Conservation (phyloP, 2,329 filamentous ascomycete species). For the Pseudogymnoascus sp. region DNA sequence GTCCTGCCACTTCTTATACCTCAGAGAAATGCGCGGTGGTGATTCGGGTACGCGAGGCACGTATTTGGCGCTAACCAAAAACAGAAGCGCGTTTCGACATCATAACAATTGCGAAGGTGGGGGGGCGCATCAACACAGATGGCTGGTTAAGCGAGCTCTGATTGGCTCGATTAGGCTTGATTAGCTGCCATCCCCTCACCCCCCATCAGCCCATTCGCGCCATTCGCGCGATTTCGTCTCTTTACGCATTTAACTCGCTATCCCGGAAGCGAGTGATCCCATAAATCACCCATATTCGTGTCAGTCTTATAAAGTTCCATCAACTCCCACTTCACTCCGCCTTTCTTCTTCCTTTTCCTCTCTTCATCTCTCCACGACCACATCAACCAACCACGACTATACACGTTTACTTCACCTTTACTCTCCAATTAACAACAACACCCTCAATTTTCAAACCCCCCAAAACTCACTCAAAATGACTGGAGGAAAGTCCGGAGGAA, state of each 20-base stretch:
- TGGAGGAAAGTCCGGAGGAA: constrained; percentile 99
- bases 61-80: background rate
- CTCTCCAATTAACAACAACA: constrained; percentile 21
- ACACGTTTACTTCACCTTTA: constrained; percentile 20
- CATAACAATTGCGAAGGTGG: constrained; percentile 4
- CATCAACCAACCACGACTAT: constrained; percentile 15
- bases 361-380: constrained; percentile 10
- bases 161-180: constrained; percentile 9
- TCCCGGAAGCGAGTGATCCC: constrained; percentile 14
- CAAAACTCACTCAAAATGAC: constrained; percentile 75
- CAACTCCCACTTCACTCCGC: constrained; percentile 18
- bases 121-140: constrained; percentile 1
- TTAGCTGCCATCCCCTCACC: constrained; percentile 19
- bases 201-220: constrained; percentile 15
- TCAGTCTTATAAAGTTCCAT: constrained; percentile 15
- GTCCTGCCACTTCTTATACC: constrained; percentile 14
- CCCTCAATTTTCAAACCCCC: constrained; percentile 28
- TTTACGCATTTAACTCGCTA: background rate
- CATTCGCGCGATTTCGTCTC: constrained; percentile 20
- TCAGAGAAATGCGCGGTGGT: constrained; percentile 11
- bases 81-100: constrained; percentile 13
- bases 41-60: constrained; percentile 11
- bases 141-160: background rate
- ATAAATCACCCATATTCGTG: constrained; percentile 10
- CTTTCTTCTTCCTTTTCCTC: constrained; percentile 25